These are phyloP conservation scores for Claviceps citrina DNA, from an alignment of 2,329 filamentous ascomycete genomes.

Conservation along the genomic window DNA sequence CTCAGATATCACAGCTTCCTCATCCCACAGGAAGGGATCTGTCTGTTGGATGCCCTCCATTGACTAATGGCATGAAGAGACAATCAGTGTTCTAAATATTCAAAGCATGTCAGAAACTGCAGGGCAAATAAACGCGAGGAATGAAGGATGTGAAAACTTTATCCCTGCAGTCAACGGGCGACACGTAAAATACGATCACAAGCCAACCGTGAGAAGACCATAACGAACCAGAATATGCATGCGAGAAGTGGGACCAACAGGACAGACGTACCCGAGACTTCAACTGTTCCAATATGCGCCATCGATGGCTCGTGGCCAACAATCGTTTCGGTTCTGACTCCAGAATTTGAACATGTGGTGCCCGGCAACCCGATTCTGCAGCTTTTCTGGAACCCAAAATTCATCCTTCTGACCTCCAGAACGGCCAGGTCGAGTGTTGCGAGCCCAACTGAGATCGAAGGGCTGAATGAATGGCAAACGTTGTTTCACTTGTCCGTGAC, in stretches of 20 bases:
- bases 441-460: background rate
- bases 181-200: background rate
- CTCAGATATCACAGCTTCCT: slow-evolving; percentile 49
- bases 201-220: background rate
- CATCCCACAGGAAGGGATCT: slow-evolving; percentile 64
- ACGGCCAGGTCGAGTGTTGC: background rate
- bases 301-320: background rate
- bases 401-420: background rate
- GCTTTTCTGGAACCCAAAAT: background rate
- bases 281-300: background rate
- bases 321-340: background rate
- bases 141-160: background rate
- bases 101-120: background rate
- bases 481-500: too few species aligned
- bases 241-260: background rate
- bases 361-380: background rate
- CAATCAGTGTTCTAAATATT: background rate
- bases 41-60: slow-evolving; percentile 17
- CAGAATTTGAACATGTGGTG: background rate
- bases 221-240: background rate
- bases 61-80: slow-evolving; percentile 4
- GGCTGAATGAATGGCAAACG: too few species aligned
- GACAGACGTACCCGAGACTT: slow-evolving; percentile 1
- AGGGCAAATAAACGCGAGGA: background rate
- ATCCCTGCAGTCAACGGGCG: background rate